These are phyloP conservation scores for Skeletonema grethae DNA, from an alignment of 108 stramenopile genomes.

Conservation along the genomic window DNA sequence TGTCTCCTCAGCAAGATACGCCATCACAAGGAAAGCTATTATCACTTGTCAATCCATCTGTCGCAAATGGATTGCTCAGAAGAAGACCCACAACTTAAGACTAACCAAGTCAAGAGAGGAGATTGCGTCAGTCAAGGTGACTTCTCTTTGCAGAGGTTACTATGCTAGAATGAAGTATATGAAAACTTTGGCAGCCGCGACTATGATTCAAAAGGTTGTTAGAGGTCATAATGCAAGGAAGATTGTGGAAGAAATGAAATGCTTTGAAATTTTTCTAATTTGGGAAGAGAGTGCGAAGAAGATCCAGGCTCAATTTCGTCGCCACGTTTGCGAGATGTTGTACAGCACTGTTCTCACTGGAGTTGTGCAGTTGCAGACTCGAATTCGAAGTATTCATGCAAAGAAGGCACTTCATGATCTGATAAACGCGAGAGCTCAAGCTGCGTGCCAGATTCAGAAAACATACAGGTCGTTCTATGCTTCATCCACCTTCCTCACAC, in stretches of 20 bases:
- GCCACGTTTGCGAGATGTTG: not conserved
- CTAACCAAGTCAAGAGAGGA: not conserved
- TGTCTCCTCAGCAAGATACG: not conserved
- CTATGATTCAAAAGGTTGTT: slow-evolving; percentile 4
- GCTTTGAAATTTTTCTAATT: not conserved
- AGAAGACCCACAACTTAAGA: not conserved
- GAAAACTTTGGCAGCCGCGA: not conserved
- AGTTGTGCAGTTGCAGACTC: not conserved
- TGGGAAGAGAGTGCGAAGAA: not conserved
- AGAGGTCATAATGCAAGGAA: slow-evolving; percentile 5
- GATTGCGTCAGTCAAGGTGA: not conserved
- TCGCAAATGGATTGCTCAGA: not conserved
- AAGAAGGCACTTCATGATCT: not conserved
- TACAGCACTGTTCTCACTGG: slow-evolving; percentile 1
- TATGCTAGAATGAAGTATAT: not conserved
- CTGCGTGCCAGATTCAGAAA: slow-evolving; percentile 15
- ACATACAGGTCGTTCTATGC: slow-evolving; percentile 17
- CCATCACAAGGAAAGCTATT: not conserved
- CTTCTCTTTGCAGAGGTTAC: not conserved
- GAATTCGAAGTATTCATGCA: not conserved
- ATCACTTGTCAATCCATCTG: not conserved
- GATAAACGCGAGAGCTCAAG: slow-evolving; percentile 5
- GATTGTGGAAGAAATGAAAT: not conserved
- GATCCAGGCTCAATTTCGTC: slow-evolving; percentile 11
- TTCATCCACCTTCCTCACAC: not conserved